These are phyloP conservation scores for Termitomyces sp. DNA, from an alignment of 768 basidiomycete genomes.

Conservation along the genomic window DNA sequence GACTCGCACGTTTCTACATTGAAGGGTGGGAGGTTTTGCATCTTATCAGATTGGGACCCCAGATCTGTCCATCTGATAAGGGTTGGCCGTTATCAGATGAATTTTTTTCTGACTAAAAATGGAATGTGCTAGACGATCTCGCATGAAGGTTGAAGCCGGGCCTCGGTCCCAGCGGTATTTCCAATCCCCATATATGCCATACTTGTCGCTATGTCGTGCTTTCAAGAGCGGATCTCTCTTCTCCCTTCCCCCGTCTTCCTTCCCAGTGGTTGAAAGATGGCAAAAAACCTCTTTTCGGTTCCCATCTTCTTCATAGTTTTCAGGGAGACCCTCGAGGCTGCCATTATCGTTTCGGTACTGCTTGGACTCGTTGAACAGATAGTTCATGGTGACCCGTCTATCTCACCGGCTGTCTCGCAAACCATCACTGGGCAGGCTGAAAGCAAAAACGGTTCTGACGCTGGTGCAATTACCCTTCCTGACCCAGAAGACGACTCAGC, in stretches of 20 bases:
- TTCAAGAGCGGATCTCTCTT: neutral
- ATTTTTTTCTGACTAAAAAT: neutral
- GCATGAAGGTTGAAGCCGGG: neutral
- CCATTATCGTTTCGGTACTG: constrained; percentile 89
- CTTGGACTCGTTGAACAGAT: constrained; percentile 91
- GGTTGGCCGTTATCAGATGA: constrained; percentile 20
- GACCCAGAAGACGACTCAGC: constrained; percentile 24
- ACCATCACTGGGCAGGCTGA: constrained; percentile 12
- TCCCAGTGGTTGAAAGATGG: constrained; percentile 42
- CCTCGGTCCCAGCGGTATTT: neutral
- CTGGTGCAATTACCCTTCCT: neutral
- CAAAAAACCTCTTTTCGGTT: constrained; percentile 76
- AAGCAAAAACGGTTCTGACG: constrained; percentile 23
- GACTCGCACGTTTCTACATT: neutral
- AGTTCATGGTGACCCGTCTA: constrained; percentile 36
- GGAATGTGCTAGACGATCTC: neutral
- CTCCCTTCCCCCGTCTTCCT: constrained; percentile 8
- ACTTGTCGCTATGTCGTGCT: neutral
- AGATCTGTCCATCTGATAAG: constrained; percentile 22
- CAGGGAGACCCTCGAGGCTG: constrained; percentile 90
- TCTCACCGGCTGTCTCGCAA: constrained; percentile 11
- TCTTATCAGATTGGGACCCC: constrained; percentile 32
- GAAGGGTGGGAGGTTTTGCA: constrained; percentile 1
- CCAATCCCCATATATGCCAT: constrained; percentile 3
- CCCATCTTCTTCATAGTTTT: constrained; percentile 97